Evolutionary conservation across 495 filamentous ascomycete genomes (phyloP), one percentile per base, ranked within the genome.

Genomic region (Penicillium pancosmium): DNA sequence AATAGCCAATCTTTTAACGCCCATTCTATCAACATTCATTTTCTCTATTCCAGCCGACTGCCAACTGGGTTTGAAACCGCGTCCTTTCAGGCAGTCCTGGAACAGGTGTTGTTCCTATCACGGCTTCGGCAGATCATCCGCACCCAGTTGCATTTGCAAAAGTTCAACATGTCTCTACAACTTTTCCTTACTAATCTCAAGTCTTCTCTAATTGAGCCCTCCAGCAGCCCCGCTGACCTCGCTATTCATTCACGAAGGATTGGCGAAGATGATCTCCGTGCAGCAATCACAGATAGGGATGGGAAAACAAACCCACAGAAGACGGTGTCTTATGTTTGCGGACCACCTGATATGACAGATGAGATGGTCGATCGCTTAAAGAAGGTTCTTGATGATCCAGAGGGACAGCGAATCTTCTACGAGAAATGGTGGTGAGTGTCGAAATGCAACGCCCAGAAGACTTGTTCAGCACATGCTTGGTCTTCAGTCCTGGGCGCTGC

Each of bases 381-480:
- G 3, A 61, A 58, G 1, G 77, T 83, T 16, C 67, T 85, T 25
- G 84, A 81, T 5, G 82, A 89, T 11, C 53, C 16, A 69, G 73
- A 78, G 13, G 49, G 71, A 35, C 70, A 82, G 33, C 77, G 82
- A 19, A 87, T 95, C 0, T 71, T 92, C 36, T 93, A 80, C 65
- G 92, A 96, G 73, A 93, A 90, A 63, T 96, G 91, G 92, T 96
- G 92, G 92, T 94, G 25, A 54, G 5, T 16, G 12, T 12, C 16
- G 15, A 41, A 31, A 9, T 31, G 2, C 5, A 31, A 31, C 27
- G 27, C 27, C 27, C 27, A 31, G 27, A 31, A 31, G 6, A 31
- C 27, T 31, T 31, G 4, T 31, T 9, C 27, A 31, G 27, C 27
- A 19, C 44, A 36, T 13, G 23, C 7, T 9, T 12, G 36, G 12